A percentile compares a stretch with the other conserved stretches of the same genome.
These are phyloP conservation scores for Nemania serpens DNA, from an alignment of 2,329 filamentous ascomycete species.

Conservation along the genomic window DNA sequence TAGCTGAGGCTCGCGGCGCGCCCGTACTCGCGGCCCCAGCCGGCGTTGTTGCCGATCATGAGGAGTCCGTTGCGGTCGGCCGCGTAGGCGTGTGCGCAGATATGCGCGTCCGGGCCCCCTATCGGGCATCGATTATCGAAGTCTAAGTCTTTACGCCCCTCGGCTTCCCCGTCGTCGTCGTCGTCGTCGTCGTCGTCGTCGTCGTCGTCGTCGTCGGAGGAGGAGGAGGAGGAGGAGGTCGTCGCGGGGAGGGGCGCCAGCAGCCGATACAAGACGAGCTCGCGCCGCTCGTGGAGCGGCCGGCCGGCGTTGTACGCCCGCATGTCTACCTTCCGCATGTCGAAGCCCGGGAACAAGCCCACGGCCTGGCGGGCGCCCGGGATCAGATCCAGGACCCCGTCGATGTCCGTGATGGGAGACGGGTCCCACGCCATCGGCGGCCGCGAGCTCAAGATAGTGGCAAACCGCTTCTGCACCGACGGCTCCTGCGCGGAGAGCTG, in stretches of 20 bases:
- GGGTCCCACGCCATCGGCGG: slow-evolving; percentile 50
- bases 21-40: slow-evolving; percentile 49
- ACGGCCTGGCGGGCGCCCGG: slow-evolving; percentile 42
- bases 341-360: slow-evolving; percentile 54
- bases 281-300: slow-evolving; percentile 50
- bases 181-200: not conserved
- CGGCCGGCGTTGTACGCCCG: slow-evolving; percentile 48
- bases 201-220: not conserved
- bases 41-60: slow-evolving; percentile 55
- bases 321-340: slow-evolving; percentile 63
- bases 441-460: slow-evolving; percentile 45
- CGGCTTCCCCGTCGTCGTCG: not conserved
- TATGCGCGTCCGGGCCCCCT: slow-evolving; percentile 51
- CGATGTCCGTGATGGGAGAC: slow-evolving; percentile 53
- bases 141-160: not conserved
- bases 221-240: no score
- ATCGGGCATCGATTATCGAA: not conserved
- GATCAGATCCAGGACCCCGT: slow-evolving; percentile 41
- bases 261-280: slow-evolving; percentile 56
- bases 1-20: slow-evolving; percentile 55
- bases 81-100: slow-evolving; percentile 55
- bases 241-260: slow-evolving; percentile 48
- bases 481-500: slow-evolving; percentile 47
- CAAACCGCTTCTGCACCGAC: slow-evolving; percentile 51
- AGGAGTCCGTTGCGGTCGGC: slow-evolving; percentile 60